Conservation (phyloP, 192 early-diverging fungal genomes). For the Dissophora ornata region DNA sequence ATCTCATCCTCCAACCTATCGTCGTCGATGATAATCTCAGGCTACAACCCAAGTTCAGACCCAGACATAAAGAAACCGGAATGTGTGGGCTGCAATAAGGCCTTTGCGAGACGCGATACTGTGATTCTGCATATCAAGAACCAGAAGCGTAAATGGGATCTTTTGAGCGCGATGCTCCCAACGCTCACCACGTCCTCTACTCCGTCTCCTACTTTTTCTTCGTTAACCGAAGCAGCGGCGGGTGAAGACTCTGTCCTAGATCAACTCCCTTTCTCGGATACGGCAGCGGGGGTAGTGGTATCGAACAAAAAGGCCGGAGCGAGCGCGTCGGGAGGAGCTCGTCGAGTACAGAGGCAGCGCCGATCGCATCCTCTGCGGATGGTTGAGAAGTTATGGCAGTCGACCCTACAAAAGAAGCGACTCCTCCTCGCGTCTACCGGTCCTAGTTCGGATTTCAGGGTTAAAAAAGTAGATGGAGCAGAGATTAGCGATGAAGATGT, state of each 20-base stretch:
- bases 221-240: no score
- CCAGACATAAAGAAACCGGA: constrained; percentile 38
- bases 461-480: neutral
- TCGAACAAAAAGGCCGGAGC: no score
- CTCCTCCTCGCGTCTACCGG: neutral
- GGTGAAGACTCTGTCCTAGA: no score
- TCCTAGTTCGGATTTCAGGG: neutral
- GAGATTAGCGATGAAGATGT: neutral
- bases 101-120: constrained; percentile 47
- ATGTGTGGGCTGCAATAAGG: constrained; percentile 45
- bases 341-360: constrained; percentile 7
- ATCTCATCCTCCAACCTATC: neutral
- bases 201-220: neutral
- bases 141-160: constrained; percentile 43
- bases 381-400: constrained; percentile 45
- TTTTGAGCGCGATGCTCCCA: constrained; percentile 19
- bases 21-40: neutral
- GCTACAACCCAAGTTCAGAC: constrained; percentile 25
- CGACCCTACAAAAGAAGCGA: constrained; percentile 26
- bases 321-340: no score
- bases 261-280: no score
- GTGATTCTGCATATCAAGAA: constrained; percentile 51
- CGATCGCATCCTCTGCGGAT: constrained; percentile 11
- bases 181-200: neutral
- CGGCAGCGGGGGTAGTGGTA: no score